Base-by-base conservation (phyloP, 1,284 basidiomycete species). In the Ganoderma leucocontextum region DNA sequence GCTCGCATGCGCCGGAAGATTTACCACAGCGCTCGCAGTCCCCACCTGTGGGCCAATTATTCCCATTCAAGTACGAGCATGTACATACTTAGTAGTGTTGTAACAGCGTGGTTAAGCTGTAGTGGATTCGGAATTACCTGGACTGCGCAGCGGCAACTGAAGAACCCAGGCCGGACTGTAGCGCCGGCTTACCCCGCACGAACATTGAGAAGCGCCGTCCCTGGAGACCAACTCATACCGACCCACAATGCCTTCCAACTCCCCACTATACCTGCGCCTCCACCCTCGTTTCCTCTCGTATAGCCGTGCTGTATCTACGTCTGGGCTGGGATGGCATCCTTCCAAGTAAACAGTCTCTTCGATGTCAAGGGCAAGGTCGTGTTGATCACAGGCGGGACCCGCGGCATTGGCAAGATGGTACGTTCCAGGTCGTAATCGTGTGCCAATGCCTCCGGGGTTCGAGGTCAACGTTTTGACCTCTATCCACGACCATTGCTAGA, bases 321-420 rank as follows among this genome's bases (percentile, higher is more conserved):
- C 35, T n/a, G 35, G 7, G 17, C 38, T 60, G 13, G 12, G 10
- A 87, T 85, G 84, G 77, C 73, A 70, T 80, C 82, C 15, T 79
- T 86, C 41, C 76, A 83, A 62, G 70, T 79, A 12, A 72, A 78
- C n/a, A 83, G 80, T 35, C 78, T 91, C 35, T 92, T 92, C 78
- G 75, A 81, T 64, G 88, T 91, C 66, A 80, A 84, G 62, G 87
- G 81, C 59, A 92, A 91, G 75, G 85, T 91, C 5, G 87, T 89
- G 1, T 81, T 92, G 42, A 83, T 91, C 44, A 92, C 90, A 0
- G 91, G 91, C n/a, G 91, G 91, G n/a, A 90, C 87, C 53, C 81
- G 89, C 65, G 90, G 90, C 35, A 86, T 91, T 58, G 89, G 90
- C 35, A 91, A 89, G 81, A 90, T 90, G 89, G 89, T 89, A 42